phyloP scores from a whole-genome alignment of 768 basidiomycete genomes.

The Guyanaporus albipodus region DNA sequence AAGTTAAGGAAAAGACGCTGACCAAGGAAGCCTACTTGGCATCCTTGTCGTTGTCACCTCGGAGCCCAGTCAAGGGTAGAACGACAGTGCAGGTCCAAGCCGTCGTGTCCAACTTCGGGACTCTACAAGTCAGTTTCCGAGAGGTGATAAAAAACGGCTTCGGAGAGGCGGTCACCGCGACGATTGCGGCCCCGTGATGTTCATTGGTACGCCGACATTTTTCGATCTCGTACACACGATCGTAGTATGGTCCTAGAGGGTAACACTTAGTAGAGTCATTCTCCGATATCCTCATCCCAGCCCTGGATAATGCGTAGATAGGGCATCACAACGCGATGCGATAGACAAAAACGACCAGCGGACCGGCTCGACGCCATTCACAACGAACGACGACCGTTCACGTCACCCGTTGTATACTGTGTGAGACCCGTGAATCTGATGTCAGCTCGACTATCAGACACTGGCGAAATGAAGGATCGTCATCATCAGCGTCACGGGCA shows the following conservation, averaged over 20 bases:
- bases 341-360: background rate
- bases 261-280: too few species aligned
- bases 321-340: slow-evolving; percentile 1
- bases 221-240: too few species aligned
- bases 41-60: slow-evolving; percentile 32
- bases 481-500: too few species aligned
- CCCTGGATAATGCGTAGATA: slow-evolving; percentile 33
- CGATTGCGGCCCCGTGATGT: slow-evolving; percentile 23
- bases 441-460: too few species aligned
- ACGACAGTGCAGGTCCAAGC: slow-evolving; percentile 49
- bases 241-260: too few species aligned
- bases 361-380: too few species aligned
- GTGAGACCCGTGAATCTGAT: too few species aligned
- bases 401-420: too few species aligned
- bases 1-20: slow-evolving; percentile 59
- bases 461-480: too few species aligned
- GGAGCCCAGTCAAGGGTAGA: slow-evolving; percentile 42
- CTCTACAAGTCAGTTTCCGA: slow-evolving; percentile 35
- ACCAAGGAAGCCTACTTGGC: slow-evolving; percentile 51
- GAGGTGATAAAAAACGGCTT: slow-evolving; percentile 35
- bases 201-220: slow-evolving; percentile 1
- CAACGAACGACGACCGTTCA: too few species aligned
- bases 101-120: slow-evolving; percentile 32
- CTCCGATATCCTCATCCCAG: slow-evolving; percentile 64
- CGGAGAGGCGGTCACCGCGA: slow-evolving; percentile 33